phyloP scores from a whole-genome alignment of 2,329 filamentous ascomycete species.

The Macrophomina phaseolina region DNA sequence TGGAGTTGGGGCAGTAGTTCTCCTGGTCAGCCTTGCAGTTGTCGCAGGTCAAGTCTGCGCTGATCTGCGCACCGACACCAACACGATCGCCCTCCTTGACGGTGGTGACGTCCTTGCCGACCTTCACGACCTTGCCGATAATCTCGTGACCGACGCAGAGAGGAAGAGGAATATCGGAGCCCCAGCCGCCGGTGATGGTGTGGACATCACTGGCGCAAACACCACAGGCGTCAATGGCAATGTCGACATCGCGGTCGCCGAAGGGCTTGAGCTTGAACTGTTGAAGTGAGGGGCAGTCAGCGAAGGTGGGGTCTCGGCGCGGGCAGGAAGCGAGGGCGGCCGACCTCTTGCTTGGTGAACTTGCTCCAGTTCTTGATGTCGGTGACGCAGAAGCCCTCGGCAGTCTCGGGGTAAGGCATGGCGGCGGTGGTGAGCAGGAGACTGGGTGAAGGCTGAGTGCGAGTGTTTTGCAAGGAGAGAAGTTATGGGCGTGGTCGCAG shows the following conservation, averaged over 20 bases:
- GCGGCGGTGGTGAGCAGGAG: slow-evolving; percentile 31
- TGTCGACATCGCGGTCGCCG: slow-evolving; percentile 83
- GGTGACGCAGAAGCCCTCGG: slow-evolving; percentile 55
- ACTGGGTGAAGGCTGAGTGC: background rate
- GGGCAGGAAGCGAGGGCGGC: slow-evolving; percentile 29
- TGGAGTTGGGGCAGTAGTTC: slow-evolving; percentile 58
- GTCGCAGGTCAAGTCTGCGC: slow-evolving; percentile 55
- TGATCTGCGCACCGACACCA: slow-evolving; percentile 58
- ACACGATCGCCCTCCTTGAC: slow-evolving; percentile 55
- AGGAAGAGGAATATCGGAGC: slow-evolving; percentile 63
- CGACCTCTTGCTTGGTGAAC: slow-evolving; percentile 63
- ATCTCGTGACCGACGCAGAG: slow-evolving; percentile 71
- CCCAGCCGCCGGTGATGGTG: slow-evolving; percentile 66
- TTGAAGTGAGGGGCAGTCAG: slow-evolving; percentile 9
- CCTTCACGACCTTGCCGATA: slow-evolving; percentile 56
- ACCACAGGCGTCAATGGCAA: slow-evolving; percentile 73
- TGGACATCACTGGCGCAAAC: slow-evolving; percentile 56
- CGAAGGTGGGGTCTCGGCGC: slow-evolving; percentile 9
- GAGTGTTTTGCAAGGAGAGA: background rate
- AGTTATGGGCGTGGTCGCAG: background rate
- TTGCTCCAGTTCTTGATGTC: slow-evolving; percentile 66
- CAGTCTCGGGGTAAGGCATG: slow-evolving; percentile 60
- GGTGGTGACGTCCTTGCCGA: slow-evolving; percentile 56
- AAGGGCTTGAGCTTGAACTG: slow-evolving; percentile 85
- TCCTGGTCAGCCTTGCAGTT: slow-evolving; percentile 60